These are phyloP conservation scores for Mycena venus DNA, from an alignment of 768 basidiomycete genomes.

Conservation along the genomic window DNA sequence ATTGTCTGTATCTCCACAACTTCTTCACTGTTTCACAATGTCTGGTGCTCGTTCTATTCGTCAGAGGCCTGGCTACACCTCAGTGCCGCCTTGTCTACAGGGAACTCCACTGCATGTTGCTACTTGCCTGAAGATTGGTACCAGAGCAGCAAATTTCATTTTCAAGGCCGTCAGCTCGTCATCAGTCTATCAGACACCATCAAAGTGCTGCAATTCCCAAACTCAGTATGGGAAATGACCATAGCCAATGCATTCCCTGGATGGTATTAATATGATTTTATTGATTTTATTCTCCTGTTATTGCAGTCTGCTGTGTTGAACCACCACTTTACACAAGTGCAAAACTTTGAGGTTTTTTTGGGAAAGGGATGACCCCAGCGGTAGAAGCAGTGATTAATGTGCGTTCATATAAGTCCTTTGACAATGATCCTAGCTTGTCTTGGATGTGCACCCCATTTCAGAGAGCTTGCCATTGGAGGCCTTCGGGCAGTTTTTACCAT, in stretches of 20 bases:
- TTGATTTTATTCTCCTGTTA: slow-evolving; percentile 6
- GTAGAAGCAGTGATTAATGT: background rate
- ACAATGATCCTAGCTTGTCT: background rate
- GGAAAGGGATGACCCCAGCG: background rate
- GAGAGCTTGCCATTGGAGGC: background rate
- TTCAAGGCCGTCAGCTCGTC: too few species aligned
- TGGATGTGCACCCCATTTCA: background rate
- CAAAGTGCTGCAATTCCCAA: background rate
- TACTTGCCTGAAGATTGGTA: too few species aligned
- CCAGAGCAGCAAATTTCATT: too few species aligned
- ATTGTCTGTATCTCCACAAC: background rate
- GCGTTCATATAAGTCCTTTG: background rate
- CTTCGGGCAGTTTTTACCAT: background rate
- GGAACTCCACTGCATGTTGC: too few species aligned
- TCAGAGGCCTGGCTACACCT: too few species aligned
- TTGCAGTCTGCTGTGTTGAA: background rate
- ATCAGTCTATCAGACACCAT: background rate
- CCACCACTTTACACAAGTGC: background rate
- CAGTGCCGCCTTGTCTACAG: too few species aligned
- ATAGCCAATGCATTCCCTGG: background rate
- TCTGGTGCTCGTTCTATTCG: background rate
- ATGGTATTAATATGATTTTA: background rate
- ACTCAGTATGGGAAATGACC: background rate
- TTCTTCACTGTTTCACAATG: background rate
- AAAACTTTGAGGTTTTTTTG: background rate